A percentile compares a stretch with the other conserved stretches of the same genome.
These are phyloP conservation scores for Xylaria sp. DNA, from an alignment of 2,329 filamentous ascomycete genomes.

Conservation along the genomic window DNA sequence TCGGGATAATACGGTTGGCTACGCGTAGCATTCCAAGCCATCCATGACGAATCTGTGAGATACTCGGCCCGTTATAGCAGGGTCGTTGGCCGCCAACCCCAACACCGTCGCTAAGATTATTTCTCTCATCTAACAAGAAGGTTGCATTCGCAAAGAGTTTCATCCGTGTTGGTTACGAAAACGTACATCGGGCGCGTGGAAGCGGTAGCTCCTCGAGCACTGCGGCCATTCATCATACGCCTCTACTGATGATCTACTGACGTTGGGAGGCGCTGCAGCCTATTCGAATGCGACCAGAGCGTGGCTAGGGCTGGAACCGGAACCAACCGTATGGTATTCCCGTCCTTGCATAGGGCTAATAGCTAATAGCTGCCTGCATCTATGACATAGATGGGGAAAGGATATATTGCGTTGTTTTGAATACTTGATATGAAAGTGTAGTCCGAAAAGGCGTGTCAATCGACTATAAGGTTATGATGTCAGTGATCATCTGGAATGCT, in stretches of 20 bases:
- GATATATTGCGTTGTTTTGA: not conserved
- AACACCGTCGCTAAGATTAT: not conserved
- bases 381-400: slow-evolving; percentile 16
- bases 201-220: not conserved
- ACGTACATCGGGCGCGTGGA: not conserved
- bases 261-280: not conserved
- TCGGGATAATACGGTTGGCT: not conserved
- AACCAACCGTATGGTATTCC: not conserved
- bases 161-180: not conserved
- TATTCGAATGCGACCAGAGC: slow-evolving; percentile 8
- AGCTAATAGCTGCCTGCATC: not conserved
- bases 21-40: not conserved
- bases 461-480: slow-evolving; percentile 29
- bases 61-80: not conserved
- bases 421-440: not conserved
- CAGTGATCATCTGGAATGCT: slow-evolving; percentile 27
- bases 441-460: slow-evolving; percentile 2
- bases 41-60: not conserved
- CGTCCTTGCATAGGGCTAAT: slow-evolving; percentile 3
- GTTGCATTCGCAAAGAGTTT: not conserved
- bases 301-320: not conserved
- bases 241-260: not conserved
- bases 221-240: not conserved
- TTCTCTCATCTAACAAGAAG: not conserved
- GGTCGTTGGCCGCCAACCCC: slow-evolving; percentile 2